Conservation (phyloP, 2,329 filamentous ascomycete genomes). For the Colletotrichum zoysiae region DNA sequence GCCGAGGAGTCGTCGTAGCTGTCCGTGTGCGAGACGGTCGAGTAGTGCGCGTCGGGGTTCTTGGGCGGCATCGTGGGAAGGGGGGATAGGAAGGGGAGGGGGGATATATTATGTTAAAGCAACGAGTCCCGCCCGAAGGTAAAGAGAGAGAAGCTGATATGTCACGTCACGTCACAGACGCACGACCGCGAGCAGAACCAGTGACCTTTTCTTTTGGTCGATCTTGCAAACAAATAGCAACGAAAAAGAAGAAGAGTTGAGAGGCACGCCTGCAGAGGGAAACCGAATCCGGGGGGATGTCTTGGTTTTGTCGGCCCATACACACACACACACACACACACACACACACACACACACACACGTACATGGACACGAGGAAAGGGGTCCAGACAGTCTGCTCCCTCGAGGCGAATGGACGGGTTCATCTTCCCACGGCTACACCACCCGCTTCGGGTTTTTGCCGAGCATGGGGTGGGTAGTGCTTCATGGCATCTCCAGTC, state of each 20-base stretch:
- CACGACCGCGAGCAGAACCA: no score
- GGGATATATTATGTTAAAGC: no score
- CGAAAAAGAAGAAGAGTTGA: no score
- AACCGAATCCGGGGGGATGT: not conserved
- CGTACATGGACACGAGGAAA: no score
- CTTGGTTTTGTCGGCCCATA: not conserved
- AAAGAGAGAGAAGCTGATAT: not conserved
- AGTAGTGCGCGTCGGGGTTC: not conserved
- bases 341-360: not conserved
- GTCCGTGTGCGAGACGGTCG: slow-evolving; percentile 14
- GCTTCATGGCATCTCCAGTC: not conserved
- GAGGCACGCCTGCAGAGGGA: no score
- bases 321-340: no score
- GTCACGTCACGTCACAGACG: not conserved
- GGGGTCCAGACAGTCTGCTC: no score
- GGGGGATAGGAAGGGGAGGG: no score
- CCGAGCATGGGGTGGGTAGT: not conserved
- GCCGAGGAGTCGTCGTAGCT: slow-evolving; percentile 27
- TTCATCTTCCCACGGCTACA: not conserved
- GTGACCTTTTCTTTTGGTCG: no score
- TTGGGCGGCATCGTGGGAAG: slow-evolving; percentile 9
- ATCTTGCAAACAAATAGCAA: no score
- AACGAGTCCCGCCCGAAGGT: no score
- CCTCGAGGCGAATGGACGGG: not conserved
- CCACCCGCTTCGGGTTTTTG: not conserved